phyloP scores from a whole-genome alignment of 352 stramenopile genomes.

The Pythium aphanidermatum region DNA sequence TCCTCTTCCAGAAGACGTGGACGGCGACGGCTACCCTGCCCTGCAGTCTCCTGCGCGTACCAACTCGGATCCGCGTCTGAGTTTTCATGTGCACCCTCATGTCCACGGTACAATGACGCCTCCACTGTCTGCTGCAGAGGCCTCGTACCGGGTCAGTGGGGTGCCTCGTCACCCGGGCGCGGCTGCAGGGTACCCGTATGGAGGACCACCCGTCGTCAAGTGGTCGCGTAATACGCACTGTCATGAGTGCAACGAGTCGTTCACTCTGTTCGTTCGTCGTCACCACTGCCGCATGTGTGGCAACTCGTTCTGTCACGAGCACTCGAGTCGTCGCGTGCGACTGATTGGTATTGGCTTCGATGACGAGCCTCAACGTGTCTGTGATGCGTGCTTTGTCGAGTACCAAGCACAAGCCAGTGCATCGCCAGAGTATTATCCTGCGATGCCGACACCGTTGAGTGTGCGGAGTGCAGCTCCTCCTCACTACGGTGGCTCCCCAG shows the following conservation, averaged over 20 bases:
- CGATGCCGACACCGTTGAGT: slow-evolving; percentile 12
- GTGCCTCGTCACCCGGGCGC: slow-evolving; percentile 7
- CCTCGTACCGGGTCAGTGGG: slow-evolving; percentile 14
- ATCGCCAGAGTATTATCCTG: slow-evolving; percentile 20
- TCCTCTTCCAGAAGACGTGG: slow-evolving; percentile 22
- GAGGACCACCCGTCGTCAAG: slow-evolving; percentile 43
- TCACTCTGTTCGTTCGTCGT: slow-evolving; percentile 78
- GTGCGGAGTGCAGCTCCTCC: slow-evolving; percentile 8
- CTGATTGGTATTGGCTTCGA: slow-evolving; percentile 78
- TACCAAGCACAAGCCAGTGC: slow-evolving; percentile 38
- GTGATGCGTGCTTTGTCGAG: slow-evolving; percentile 78
- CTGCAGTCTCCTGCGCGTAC: slow-evolving; percentile 20
- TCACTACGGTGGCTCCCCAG: slow-evolving; percentile 4
- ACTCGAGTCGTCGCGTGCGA: slow-evolving; percentile 69
- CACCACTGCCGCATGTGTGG: slow-evolving; percentile 87
- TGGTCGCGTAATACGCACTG: slow-evolving; percentile 78
- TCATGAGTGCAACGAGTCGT: slow-evolving; percentile 78
- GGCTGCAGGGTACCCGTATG: slow-evolving; percentile 33
- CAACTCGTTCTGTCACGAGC: slow-evolving; percentile 83
- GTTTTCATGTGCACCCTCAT: slow-evolving; percentile 9
- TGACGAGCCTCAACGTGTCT: slow-evolving; percentile 79
- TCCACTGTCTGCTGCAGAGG: slow-evolving; percentile 15
- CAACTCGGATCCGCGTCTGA: slow-evolving; percentile 17
- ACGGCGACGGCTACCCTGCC: slow-evolving; percentile 8
- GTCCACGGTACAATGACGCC: slow-evolving; percentile 19